Evolutionary conservation across 1,139 yeast species (phyloP), one percentile per base, ranked within the genome.

Genomic region (Pichia sp.): DNA sequence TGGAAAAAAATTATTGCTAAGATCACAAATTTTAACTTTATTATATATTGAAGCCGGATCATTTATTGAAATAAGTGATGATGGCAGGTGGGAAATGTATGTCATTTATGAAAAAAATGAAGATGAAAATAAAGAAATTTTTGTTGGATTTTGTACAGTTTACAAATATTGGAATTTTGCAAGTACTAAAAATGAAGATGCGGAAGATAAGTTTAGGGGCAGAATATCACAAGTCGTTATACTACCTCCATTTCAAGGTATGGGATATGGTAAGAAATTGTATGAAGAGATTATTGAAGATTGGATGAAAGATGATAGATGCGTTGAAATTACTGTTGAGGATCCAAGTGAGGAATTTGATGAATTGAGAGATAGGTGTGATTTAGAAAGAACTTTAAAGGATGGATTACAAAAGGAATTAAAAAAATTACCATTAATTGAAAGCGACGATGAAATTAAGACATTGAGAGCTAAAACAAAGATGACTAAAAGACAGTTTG

Each of bases 341-440:
- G 98, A 94, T 61, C 98, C 98, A 3, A 87, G 85, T 59, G 97
- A 90, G 61, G 79, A 80, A 37, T 92, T 92, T 65, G 98, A 92
- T 59, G 95, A 87, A 59, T 67, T 94, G 56, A 73, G 98, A 51
- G 97, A 92, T 62, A 69, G 92, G 30, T 74, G 82, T 49, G 98
- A 92, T 60, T 69, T 92, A 53, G 65, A 68, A 39, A 66, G 85
- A 52, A 65, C 89, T 35, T 29, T 49, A 9, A 30, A 42, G 2
- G 26, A 35, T 2, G 50, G 46, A 2, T 40, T 52, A 26, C 39
- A 56, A 40, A 50, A 12, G 48, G 43, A 4, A 28, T 56, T 22
- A 31, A 24, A 6, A 40, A 45, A 22, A 47, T 60, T 5, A 65
- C 68, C 28, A 4, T 56, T 70, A 5, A 66, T 62, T 9, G 16